phyloP scores from a whole-genome alignment of 805 yeast species.

The Wickerhamiella kurtzmanii region DNA sequence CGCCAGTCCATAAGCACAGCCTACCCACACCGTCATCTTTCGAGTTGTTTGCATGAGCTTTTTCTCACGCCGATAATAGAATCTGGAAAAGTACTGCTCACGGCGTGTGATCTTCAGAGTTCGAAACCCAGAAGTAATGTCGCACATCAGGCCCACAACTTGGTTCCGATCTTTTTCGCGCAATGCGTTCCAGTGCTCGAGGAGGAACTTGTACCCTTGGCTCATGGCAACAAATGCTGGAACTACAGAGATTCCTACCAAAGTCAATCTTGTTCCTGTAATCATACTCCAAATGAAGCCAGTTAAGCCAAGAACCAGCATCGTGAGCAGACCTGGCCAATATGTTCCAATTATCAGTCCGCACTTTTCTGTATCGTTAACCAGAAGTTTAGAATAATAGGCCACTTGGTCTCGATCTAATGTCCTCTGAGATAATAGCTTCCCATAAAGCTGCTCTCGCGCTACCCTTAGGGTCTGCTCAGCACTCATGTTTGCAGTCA shows the following conservation, averaged over 20 bases:
- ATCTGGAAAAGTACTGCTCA: slow-evolving; percentile 32
- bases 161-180: slow-evolving; percentile 11
- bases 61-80: slow-evolving; percentile 17
- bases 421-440: slow-evolving; percentile 39
- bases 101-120: slow-evolving; percentile 50
- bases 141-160: slow-evolving; percentile 27
- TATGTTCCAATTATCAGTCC: slow-evolving; percentile 52
- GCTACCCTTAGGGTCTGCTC: slow-evolving; percentile 53
- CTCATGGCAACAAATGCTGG: slow-evolving; percentile 49
- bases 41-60: slow-evolving; percentile 31
- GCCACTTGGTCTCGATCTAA: slow-evolving; percentile 29
- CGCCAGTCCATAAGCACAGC: slow-evolving; percentile 51
- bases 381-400: slow-evolving; percentile 48
- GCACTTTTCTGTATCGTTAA: slow-evolving; percentile 74
- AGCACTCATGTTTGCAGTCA: slow-evolving; percentile 41
- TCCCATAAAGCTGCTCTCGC: slow-evolving; percentile 36
- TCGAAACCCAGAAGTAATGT: slow-evolving; percentile 43
- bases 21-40: slow-evolving; percentile 45
- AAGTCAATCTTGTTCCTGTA: slow-evolving; percentile 74
- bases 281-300: slow-evolving; percentile 70
- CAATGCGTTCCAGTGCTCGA: slow-evolving; percentile 9
- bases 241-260: slow-evolving; percentile 66
- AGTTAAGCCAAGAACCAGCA: slow-evolving; percentile 38
- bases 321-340: slow-evolving; percentile 39
- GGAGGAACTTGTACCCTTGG: slow-evolving; percentile 35